These are phyloP conservation scores for Hura crepitans DNA, from an alignment of 441 rosid species.

Conservation along the genomic window DNA sequence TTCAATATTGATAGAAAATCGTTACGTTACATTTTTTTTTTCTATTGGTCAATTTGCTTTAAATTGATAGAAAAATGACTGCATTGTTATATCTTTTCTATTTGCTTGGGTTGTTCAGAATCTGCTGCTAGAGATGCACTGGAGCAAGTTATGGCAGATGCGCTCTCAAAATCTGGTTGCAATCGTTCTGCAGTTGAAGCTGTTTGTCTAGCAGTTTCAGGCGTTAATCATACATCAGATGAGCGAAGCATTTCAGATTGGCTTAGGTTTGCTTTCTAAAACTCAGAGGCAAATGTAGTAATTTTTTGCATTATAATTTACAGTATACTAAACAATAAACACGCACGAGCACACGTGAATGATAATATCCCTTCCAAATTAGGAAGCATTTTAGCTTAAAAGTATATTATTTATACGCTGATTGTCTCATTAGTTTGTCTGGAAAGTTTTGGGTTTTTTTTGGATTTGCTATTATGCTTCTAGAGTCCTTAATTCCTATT, in stretches of 20 bases:
- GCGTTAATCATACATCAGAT: constrained; percentile 89
- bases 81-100: neutral
- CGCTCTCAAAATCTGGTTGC: constrained; percentile 63
- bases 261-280: constrained; percentile 66
- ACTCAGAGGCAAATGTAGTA: neutral
- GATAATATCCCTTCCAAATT: too few relatives aligned
- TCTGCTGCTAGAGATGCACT: constrained; percentile 74
- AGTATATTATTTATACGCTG: neutral
- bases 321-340: neutral
- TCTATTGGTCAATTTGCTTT: too few relatives aligned
- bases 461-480: too few relatives aligned
- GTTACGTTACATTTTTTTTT: too few relatives aligned
- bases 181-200: constrained; percentile 70
- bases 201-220: constrained; percentile 93
- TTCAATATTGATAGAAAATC: neutral
- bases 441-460: too few relatives aligned
- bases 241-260: constrained; percentile 65
- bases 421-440: too few relatives aligned
- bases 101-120: constrained; percentile 34
- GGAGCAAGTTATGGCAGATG: constrained; percentile 87
- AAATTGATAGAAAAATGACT: neutral
- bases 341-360: neutral
- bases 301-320: neutral
- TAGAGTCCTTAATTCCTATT: too few relatives aligned
- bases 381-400: neutral